Evolutionary conservation across 352 stramenopile genomes (phyloP).

Genomic region (Phytophthora nicotianae): DNA sequence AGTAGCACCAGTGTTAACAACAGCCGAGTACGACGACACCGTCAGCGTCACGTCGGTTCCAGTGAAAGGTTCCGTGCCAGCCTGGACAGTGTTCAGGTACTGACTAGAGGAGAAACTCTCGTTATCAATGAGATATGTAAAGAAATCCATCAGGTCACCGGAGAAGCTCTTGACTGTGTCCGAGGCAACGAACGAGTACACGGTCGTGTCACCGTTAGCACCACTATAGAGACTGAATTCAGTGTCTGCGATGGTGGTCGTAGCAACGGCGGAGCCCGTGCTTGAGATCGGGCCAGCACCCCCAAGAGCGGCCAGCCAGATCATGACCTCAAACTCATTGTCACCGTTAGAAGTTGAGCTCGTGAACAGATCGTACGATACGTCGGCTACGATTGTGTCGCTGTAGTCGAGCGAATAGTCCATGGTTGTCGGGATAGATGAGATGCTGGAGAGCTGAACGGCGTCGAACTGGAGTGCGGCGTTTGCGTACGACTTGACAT

Average conservation of each 20-base stretch:
- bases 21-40: conserved; percentile 33
- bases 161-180: conserved; percentile 31
- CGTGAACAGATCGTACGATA: conserved; percentile 43
- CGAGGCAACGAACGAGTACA: conserved; percentile 40
- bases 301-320: conserved; percentile 36
- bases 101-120: conserved; percentile 31
- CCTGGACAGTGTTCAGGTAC: conserved; percentile 38
- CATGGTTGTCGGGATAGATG: conserved; percentile 38
- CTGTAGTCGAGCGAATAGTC: conserved; percentile 38
- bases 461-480: conserved; percentile 35
- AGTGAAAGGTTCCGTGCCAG: conserved; percentile 38
- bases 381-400: conserved; percentile 34
- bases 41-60: conserved; percentile 34
- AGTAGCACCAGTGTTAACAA: conserved; percentile 21
- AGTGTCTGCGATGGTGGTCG: conserved; percentile 16
- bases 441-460: conserved; percentile 33
- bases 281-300: conserved; percentile 35
- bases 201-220: conserved; percentile 29
- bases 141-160: conserved; percentile 32
- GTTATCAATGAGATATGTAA: conserved; percentile 30
- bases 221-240: conserved; percentile 36
- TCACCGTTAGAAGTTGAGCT: conserved; percentile 27
- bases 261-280: conserved; percentile 34
- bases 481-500: conserved; percentile 51
- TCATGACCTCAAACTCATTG: conserved; percentile 48